Conservation (phyloP, 2,329 filamentous ascomycete species). For the Penicillium oxalicum region DNA sequence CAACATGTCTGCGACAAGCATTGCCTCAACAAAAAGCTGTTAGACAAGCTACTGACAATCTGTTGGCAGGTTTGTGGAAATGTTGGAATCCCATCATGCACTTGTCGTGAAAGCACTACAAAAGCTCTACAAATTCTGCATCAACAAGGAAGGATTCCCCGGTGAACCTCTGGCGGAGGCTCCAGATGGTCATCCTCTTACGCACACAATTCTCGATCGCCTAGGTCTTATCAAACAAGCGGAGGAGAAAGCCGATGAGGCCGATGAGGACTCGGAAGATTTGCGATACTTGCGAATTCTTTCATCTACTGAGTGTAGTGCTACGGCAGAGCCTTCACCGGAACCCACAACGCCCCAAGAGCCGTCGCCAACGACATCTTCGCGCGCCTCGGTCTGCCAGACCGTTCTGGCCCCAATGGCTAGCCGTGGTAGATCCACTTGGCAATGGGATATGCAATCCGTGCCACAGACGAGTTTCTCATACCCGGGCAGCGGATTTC, state of each 20-base stretch:
- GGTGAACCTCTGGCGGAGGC: conserved; percentile 37
- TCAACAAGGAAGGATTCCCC: conserved; percentile 40
- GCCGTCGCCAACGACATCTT: conserved; percentile 21
- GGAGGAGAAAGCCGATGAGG: conserved; percentile 34
- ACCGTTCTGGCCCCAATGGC: conserved; percentile 9
- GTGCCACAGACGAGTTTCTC: conserved; percentile 16
- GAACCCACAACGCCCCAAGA: conserved; percentile 32
- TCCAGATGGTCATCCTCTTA: conserved; percentile 37
- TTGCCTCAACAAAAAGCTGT: too few relatives aligned
- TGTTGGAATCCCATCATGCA: conserved; percentile 41
- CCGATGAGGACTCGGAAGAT: conserved; percentile 32
- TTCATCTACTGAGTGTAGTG: conserved; percentile 33
- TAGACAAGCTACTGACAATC: neutral
- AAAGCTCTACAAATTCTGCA: conserved; percentile 37
- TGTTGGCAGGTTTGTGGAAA: conserved; percentile 36
- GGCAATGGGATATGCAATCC: conserved; percentile 28
- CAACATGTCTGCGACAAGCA: neutral
- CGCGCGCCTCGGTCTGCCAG: conserved; percentile 16
- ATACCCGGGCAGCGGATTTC: conserved; percentile 19
- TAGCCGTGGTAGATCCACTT: conserved; percentile 7
- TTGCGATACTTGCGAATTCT: conserved; percentile 33
- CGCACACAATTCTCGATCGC: conserved; percentile 40
- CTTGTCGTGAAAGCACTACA: conserved; percentile 40
- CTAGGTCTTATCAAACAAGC: conserved; percentile 41
- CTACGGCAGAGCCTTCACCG: conserved; percentile 35